Evolutionary conservation across 164 flowering plant species (phyloP).

Genomic region (Tinospora cordifolia): DNA sequence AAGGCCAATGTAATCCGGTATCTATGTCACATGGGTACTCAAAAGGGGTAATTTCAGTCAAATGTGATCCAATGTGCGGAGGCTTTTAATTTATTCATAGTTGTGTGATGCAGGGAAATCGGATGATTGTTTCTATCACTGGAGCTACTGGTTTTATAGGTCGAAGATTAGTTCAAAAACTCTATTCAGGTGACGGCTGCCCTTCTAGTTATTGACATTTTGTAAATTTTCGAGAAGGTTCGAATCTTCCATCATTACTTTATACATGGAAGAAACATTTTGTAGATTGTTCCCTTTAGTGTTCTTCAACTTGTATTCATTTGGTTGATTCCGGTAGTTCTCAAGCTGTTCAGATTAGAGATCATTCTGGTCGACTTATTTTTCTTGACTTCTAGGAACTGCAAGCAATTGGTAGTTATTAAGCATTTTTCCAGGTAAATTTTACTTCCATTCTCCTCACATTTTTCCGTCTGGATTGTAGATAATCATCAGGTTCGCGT

Average conservation of each 20-base stretch:
- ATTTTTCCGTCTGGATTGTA: slow-evolving; percentile 26
- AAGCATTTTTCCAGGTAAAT: neutral
- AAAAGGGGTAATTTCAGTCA: too few relatives aligned
- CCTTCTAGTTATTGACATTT: neutral
- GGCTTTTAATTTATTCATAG: slow-evolving; percentile 3
- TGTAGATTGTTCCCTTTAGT: too few relatives aligned
- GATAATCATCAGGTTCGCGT: slow-evolving; percentile 71
- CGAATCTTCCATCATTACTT: too few relatives aligned
- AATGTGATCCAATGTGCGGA: too few relatives aligned
- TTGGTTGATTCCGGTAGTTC: too few relatives aligned
- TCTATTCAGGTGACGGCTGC: slow-evolving; percentile 49
- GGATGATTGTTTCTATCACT: slow-evolving; percentile 71
- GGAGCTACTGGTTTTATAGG: slow-evolving; percentile 98
- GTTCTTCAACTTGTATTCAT: too few relatives aligned
- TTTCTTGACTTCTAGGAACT: too few relatives aligned
- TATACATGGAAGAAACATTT: too few relatives aligned
- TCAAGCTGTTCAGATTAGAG: too few relatives aligned
- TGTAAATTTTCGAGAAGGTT: neutral
- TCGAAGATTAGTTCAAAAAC: slow-evolving; percentile 73
- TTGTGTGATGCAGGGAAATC: slow-evolving; percentile 36
- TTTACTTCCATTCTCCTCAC: neutral
- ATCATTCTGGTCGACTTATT: too few relatives aligned
- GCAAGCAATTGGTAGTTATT: neutral
- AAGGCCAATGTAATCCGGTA: too few relatives aligned
- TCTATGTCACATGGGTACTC: too few relatives aligned